Base-by-base conservation (phyloP, 306 rosid genomes). In the Cucurbita maxima region DNA sequence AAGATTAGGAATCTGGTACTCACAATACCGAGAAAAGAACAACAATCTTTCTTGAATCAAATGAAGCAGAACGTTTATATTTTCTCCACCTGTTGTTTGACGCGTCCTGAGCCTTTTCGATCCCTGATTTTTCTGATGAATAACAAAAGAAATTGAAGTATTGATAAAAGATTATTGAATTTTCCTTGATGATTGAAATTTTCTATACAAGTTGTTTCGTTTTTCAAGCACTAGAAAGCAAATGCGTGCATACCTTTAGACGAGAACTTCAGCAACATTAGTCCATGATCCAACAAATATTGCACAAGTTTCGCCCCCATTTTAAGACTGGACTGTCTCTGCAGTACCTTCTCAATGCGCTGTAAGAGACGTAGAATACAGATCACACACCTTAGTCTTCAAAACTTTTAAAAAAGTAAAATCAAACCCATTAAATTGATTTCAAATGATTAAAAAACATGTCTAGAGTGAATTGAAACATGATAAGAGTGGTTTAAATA, bases 11-110 rank as follows among this genome's bases (percentile, higher is more conserved):
- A 79, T 72, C 16, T 41, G 76, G 82, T 70, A 76, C 96, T 92
- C 82, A 92, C 96, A 90, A 69, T 84, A 92, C 64, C 74, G 98
- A 92, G 87, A 92, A 92, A 48, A 88, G 91, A 72, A 92, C 83
- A 53, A 94, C 96, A 5, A 88, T 86, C 84, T 88, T 90, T 87
- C 96, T 83, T 64, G 98, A 92, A 80, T 88, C 90, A 50, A 92
- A 82, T n/a, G 92, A 92, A 77, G 96, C 83, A 57, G 85, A 72
- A 50, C 96, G 90, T 82, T 86, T 88, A 77, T 83, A 90, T 87
- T 86, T 87, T 83, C 96, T 88, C 88, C 91, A 88, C 69, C 79
- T 84, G 84, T 87, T 90, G 75, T 79, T 88, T 51, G 96, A 84
- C 71, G 76, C 48, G 78, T 92, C 98, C 56, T 88, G 87, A 63